These are phyloP conservation scores for Cercospora sp. DNA, from an alignment of 2,329 filamentous ascomycete species.

Conservation along the genomic window DNA sequence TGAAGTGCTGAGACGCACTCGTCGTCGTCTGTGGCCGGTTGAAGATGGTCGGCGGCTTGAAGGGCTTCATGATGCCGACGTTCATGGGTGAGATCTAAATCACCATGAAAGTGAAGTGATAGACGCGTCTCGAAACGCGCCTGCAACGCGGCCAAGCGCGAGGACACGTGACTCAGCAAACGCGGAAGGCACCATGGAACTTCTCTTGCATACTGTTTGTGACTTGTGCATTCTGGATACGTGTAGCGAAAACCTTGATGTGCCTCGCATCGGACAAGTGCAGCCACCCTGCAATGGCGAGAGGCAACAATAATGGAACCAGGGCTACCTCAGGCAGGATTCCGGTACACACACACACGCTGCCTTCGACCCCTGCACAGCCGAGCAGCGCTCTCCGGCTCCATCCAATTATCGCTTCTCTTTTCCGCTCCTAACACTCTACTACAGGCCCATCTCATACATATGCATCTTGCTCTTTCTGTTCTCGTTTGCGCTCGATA, in stretches of 20 bases:
- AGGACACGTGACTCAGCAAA: background rate
- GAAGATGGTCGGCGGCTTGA: conserved; percentile 34
- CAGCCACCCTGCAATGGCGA: too few species aligned
- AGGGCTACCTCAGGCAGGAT: background rate
- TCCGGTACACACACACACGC: background rate
- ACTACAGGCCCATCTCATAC: background rate
- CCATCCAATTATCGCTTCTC: background rate
- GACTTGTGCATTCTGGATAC: too few species aligned
- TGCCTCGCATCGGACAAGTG: background rate
- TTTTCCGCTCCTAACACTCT: background rate
- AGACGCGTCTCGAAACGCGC: background rate
- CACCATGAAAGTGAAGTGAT: background rate
- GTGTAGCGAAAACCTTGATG: background rate
- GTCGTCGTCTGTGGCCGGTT: conserved; percentile 17
- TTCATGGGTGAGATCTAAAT: background rate
- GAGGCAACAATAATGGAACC: background rate
- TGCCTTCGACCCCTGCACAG: background rate
- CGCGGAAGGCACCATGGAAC: background rate
- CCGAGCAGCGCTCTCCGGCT: background rate
- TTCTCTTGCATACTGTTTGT: too few species aligned
- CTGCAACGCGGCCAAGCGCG: background rate
- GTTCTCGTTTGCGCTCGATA: background rate
- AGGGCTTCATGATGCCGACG: conserved; percentile 35
- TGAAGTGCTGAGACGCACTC: conserved; percentile 7
- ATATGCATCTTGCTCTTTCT: background rate